Evolutionary conservation across 208 protist species (phyloP), one percentile per base, ranked within the genome.

Genomic region (Leishmania mexicana): DNA sequence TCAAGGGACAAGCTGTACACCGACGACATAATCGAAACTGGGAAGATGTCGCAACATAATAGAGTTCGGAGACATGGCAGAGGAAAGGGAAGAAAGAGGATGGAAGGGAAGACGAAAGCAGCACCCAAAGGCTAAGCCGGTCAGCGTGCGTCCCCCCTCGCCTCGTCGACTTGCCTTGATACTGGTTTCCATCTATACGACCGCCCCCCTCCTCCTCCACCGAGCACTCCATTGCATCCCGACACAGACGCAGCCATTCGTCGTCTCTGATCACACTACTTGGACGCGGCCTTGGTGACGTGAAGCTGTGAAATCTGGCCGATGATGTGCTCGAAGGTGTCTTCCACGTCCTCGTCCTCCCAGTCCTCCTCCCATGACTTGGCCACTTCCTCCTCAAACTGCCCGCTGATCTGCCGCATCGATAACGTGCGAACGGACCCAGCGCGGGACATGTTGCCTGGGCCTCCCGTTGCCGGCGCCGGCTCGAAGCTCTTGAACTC

Each of bases 341-440:
- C 95, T 78, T 96, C 93, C n/a, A 96, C 85, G 75, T 98, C 95
- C 80, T 98, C 95, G 85, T 98, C 95, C 81, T 98, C 95, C 95
- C 95, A 98, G 80, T 98, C 95, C 87, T 98, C 95, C 75, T 98
- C 93, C 92, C 93, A 98, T 54, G 89, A 93, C 85, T 96, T 95
- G 78, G 91, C 84, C 72, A 98, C 95, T 85, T 98, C 95, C 58
- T 96, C 93, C 51, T 98, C 95, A 67, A 98, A 98, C 84, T 96
- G 95, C 17, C 95, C 95, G 72, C 90, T 95, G 81, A 98, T 95
- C 82, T 96, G 92, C 11, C 95, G 92, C 71, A 91, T 91, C 75
- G 89, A 94, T 76, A 96, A 83, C 31, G 93, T 94, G 79, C 93
- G 95, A 67, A 93, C 83, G 11, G 92, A 95, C 74, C 88, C 88